Conservation (phyloP, 352 stramenopile species). For the Phytophthora sansomeana region DNA sequence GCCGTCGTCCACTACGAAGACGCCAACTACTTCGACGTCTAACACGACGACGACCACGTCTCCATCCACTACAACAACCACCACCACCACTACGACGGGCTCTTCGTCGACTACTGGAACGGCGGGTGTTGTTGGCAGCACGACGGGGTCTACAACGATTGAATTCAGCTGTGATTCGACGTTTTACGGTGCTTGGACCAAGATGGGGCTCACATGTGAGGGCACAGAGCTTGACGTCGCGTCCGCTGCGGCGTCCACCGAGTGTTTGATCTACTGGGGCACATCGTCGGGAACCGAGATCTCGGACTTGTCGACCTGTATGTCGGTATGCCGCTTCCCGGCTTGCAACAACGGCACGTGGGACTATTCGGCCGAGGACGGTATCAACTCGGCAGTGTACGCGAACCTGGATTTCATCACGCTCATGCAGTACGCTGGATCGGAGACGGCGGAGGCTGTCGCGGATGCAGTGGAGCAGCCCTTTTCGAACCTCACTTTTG, state of each 20-base stretch:
- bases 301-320: slow-evolving; percentile 69
- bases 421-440: slow-evolving; percentile 57
- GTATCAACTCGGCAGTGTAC: slow-evolving; percentile 77
- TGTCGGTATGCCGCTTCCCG: slow-evolving; percentile 86
- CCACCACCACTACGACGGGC: slow-evolving; percentile 13
- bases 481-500: slow-evolving; percentile 67
- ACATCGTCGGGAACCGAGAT: slow-evolving; percentile 53
- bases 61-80: neutral
- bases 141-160: slow-evolving; percentile 33
- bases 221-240: slow-evolving; percentile 55
- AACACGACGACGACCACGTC: slow-evolving; percentile 2
- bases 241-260: slow-evolving; percentile 53
- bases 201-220: slow-evolving; percentile 72
- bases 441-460: slow-evolving; percentile 33
- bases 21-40: slow-evolving; percentile 5
- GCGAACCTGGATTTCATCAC: slow-evolving; percentile 70
- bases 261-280: slow-evolving; percentile 86
- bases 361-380: slow-evolving; percentile 77
- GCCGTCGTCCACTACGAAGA: slow-evolving; percentile 13
- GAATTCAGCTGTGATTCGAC: slow-evolving; percentile 76
- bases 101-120: slow-evolving; percentile 21
- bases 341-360: slow-evolving; percentile 74
- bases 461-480: slow-evolving; percentile 44
- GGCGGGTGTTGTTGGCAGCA: slow-evolving; percentile 14
- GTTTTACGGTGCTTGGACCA: slow-evolving; percentile 83